phyloP scores from a whole-genome alignment of 306 rosid species.

The Medicago arabica region DNA sequence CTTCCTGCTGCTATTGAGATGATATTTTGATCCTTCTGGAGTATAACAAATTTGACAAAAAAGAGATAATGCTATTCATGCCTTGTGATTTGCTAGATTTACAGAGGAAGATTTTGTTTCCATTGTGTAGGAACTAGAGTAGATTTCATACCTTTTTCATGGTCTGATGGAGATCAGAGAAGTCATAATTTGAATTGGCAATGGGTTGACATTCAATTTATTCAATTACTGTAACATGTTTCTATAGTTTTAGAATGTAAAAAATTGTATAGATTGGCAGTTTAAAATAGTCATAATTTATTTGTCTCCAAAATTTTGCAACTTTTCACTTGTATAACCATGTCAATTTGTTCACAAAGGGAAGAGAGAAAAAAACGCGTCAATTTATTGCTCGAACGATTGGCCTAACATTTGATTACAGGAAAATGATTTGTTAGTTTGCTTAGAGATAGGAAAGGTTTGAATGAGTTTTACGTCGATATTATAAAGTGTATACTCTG shows the following conservation, averaged over 20 bases:
- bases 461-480: slow-evolving; percentile 19
- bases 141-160: slow-evolving; percentile 1
- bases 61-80: slow-evolving; percentile 12
- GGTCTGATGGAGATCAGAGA: slow-evolving; percentile 13
- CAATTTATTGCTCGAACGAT: not conserved
- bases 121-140: slow-evolving; percentile 1
- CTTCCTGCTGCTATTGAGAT: slow-evolving; percentile 84
- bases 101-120: slow-evolving; percentile 34
- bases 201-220: slow-evolving; percentile 13
- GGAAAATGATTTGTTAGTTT: slow-evolving; percentile 7
- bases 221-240: slow-evolving; percentile 26
- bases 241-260: slow-evolving; percentile 22
- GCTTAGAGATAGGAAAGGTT: not conserved
- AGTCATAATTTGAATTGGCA: slow-evolving; percentile 30
- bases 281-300: not conserved
- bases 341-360: slow-evolving; percentile 8
- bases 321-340: not conserved
- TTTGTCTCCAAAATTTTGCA: not conserved
- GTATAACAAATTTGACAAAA: slow-evolving; percentile 12
- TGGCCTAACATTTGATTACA: slow-evolving; percentile 15
- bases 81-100: slow-evolving; percentile 35
- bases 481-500: not conserved
- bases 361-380: too few relatives aligned
- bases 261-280: slow-evolving; percentile 22
- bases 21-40: slow-evolving; percentile 62